Conservation (phyloP, 441 rosid species). For the Dalechampia spathulata region DNA sequence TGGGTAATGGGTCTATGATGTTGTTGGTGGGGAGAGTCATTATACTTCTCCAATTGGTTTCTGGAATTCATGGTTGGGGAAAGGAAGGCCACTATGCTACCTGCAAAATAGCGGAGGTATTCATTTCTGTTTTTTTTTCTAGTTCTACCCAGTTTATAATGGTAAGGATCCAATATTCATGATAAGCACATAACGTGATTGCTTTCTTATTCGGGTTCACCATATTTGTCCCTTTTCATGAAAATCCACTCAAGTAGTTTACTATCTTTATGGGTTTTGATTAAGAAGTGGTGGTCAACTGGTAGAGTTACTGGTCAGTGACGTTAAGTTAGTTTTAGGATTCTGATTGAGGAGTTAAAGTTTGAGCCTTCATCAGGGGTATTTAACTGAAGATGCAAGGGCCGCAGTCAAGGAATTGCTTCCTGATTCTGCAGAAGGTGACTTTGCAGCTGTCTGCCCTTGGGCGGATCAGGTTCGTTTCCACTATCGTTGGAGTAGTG, state of each 20-base stretch:
- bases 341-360: constrained; percentile 5
- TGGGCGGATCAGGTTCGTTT: constrained; percentile 85
- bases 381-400: constrained; percentile 54
- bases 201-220: too few species aligned
- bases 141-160: too few species aligned
- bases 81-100: constrained; percentile 76
- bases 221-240: too few species aligned
- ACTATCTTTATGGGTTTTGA: background rate
- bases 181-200: too few species aligned
- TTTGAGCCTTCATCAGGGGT: constrained; percentile 34
- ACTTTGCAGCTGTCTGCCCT: constrained; percentile 80
- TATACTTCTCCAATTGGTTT: constrained; percentile 42
- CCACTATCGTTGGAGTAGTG: constrained; percentile 66
- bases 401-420: constrained; percentile 62
- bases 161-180: too few species aligned
- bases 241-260: background rate
- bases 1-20: constrained; percentile 20
- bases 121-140: background rate
- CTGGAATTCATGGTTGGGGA: constrained; percentile 77
- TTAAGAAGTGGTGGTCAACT: too few species aligned
- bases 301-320: too few species aligned
- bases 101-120: constrained; percentile 91
- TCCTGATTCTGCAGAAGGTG: constrained; percentile 76
- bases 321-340: background rate
- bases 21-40: constrained; percentile 37